These are phyloP conservation scores for Nicotiana obtusifolia DNA, from an alignment of 257 asterid species.

Conservation along the genomic window DNA sequence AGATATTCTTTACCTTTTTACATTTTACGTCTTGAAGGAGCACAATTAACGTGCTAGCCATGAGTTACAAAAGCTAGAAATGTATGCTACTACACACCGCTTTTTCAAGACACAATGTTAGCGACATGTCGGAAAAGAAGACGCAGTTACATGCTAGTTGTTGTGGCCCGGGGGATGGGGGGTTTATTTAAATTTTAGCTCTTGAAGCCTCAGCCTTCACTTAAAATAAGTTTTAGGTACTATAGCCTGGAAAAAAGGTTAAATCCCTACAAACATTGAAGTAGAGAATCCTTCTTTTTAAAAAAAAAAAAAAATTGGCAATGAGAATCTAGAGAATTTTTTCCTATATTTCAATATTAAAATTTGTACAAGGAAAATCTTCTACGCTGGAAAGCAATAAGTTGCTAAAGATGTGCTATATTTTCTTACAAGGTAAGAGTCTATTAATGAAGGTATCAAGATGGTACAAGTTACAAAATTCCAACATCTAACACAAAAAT, in stretches of 20 bases:
- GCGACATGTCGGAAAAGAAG: background rate
- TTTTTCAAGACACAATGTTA: background rate
- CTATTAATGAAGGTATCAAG: too few species aligned
- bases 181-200: background rate
- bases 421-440: too few species aligned
- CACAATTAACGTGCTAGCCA: background rate
- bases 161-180: background rate
- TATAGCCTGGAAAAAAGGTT: background rate
- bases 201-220: background rate
- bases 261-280: background rate
- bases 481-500: too few species aligned
- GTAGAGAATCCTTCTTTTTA: background rate
- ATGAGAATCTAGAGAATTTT: background rate
- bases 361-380: background rate
- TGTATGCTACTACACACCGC: background rate
- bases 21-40: background rate
- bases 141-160: background rate
- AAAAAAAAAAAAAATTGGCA: too few species aligned
- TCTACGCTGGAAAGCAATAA: too few species aligned
- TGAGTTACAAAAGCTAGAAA: background rate
- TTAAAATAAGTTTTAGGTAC: background rate
- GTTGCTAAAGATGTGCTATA: too few species aligned
- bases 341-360: background rate
- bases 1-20: background rate
- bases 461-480: too few species aligned